A percentile compares a stretch with the other conserved stretches of the same genome.
Evolutionary conservation across 2,329 filamentous ascomycete genomes (phyloP).

Genomic region (Colletotrichum tabaci): DNA sequence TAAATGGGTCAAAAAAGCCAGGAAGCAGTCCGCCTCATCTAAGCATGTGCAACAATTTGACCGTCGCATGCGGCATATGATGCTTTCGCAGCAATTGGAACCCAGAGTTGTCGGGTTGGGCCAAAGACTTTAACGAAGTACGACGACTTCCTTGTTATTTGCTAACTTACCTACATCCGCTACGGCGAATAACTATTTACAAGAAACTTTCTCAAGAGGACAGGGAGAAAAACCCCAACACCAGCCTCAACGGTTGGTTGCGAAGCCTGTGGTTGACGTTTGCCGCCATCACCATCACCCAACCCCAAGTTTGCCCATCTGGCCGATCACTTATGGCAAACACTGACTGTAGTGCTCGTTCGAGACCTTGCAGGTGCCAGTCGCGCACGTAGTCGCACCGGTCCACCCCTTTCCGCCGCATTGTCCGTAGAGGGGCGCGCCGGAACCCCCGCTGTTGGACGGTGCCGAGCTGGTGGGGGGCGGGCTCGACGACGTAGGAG

Average conservation of each 20-base stretch:
- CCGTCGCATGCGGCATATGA: too few species aligned
- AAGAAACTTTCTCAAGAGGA: neutral
- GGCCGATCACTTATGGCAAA: constrained; percentile 36
- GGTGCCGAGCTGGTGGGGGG: constrained; percentile 27
- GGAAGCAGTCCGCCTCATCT: neutral
- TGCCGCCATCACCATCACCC: too few species aligned
- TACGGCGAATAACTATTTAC: neutral
- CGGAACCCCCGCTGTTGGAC: constrained; percentile 28
- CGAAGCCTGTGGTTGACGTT: neutral
- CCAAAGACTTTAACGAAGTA: too few species aligned
- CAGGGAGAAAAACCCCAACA: too few species aligned
- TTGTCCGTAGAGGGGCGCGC: constrained; percentile 45
- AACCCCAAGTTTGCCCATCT: too few species aligned
- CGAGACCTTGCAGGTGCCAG: constrained; percentile 48
- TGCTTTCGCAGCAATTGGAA: too few species aligned
- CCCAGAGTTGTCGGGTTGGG: too few species aligned
- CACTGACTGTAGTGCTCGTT: constrained; percentile 50
- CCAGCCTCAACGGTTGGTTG: neutral
- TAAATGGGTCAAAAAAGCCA: neutral
- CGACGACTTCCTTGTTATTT: too few species aligned
- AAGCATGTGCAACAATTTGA: neutral
- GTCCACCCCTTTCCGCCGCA: constrained; percentile 47
- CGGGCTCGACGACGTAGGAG: constrained; percentile 14
- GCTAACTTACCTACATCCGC: too few species aligned
- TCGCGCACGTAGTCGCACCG: constrained; percentile 47